These are phyloP conservation scores for Colletotrichum phormii DNA, from an alignment of 2,329 filamentous ascomycete species.

Conservation along the genomic window DNA sequence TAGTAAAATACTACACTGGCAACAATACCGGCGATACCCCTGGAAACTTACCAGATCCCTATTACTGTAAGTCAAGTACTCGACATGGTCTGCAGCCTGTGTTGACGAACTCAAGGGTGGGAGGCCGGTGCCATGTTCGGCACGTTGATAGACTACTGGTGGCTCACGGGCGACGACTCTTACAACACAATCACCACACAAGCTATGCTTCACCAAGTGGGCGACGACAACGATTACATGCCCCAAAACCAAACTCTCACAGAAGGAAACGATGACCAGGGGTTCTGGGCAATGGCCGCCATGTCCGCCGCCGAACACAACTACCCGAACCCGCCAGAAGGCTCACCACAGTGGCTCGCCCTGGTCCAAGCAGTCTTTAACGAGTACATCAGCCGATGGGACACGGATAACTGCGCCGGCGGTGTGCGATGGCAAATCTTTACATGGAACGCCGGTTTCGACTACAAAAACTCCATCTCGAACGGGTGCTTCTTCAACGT, in stretches of 20 bases:
- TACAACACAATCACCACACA: slow-evolving; percentile 72
- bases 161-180: slow-evolving; percentile 73
- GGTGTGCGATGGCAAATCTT: slow-evolving; percentile 90
- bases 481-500: slow-evolving; percentile 79
- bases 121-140: slow-evolving; percentile 79
- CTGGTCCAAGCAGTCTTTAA: slow-evolving; percentile 85
- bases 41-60: slow-evolving; percentile 69
- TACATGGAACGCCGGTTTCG: slow-evolving; percentile 77
- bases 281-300: slow-evolving; percentile 85
- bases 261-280: slow-evolving; percentile 80
- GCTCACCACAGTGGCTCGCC: slow-evolving; percentile 78
- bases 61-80: slow-evolving; percentile 55
- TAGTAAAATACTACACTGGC: slow-evolving; percentile 57
- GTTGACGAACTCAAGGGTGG: slow-evolving; percentile 66
- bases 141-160: slow-evolving; percentile 78
- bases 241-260: slow-evolving; percentile 72
- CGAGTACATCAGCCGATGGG: slow-evolving; percentile 80
- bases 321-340: slow-evolving; percentile 74
- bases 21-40: slow-evolving; percentile 69
- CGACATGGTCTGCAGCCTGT: slow-evolving; percentile 47
- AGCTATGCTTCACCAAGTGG: slow-evolving; percentile 70
- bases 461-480: slow-evolving; percentile 76
- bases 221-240: slow-evolving; percentile 71
- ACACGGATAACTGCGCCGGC: slow-evolving; percentile 73
- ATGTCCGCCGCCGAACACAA: slow-evolving; percentile 83